These are phyloP conservation scores for Terana coerulea DNA, from an alignment of 768 basidiomycete genomes.

Conservation along the genomic window DNA sequence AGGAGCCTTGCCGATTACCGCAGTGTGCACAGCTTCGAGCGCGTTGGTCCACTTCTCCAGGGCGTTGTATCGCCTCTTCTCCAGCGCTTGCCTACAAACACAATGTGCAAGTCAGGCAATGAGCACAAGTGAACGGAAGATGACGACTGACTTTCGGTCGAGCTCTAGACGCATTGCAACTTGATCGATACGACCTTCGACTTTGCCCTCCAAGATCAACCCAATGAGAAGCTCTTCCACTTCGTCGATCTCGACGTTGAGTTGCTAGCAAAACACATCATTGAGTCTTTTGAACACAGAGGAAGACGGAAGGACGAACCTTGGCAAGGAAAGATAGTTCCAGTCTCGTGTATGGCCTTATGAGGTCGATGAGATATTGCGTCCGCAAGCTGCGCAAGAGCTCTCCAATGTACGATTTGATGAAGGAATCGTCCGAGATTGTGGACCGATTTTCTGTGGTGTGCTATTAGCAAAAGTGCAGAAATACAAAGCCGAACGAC, in stretches of 20 bases:
- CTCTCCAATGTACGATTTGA: constrained; percentile 94
- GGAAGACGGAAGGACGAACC: constrained; percentile 38
- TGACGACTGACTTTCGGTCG: constrained; percentile 67
- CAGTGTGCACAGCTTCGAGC: constrained; percentile 72
- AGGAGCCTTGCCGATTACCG: constrained; percentile 71
- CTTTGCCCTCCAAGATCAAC: constrained; percentile 94
- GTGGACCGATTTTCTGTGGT: constrained; percentile 93
- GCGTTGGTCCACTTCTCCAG: constrained; percentile 80
- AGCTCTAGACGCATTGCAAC: constrained; percentile 90
- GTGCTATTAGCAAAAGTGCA: constrained; percentile 3
- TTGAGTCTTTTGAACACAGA: background rate
- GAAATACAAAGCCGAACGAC: constrained; percentile 7
- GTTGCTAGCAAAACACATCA: constrained; percentile 73
- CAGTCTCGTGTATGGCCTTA: constrained; percentile 94
- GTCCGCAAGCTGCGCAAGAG: constrained; percentile 91
- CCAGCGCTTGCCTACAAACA: constrained; percentile 70
- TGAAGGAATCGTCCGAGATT: constrained; percentile 95
- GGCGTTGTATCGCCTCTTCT: constrained; percentile 81
- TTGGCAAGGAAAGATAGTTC: constrained; percentile 92
- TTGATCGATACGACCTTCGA: constrained; percentile 96
- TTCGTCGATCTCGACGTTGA: constrained; percentile 88
- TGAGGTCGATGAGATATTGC: constrained; percentile 95
- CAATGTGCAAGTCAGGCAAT: constrained; percentile 11
- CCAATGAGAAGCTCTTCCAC: constrained; percentile 93
- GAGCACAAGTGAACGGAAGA: background rate